phyloP scores from a whole-genome alignment of 2,329 filamentous ascomycete species.

The Mollisia scopiformis region DNA sequence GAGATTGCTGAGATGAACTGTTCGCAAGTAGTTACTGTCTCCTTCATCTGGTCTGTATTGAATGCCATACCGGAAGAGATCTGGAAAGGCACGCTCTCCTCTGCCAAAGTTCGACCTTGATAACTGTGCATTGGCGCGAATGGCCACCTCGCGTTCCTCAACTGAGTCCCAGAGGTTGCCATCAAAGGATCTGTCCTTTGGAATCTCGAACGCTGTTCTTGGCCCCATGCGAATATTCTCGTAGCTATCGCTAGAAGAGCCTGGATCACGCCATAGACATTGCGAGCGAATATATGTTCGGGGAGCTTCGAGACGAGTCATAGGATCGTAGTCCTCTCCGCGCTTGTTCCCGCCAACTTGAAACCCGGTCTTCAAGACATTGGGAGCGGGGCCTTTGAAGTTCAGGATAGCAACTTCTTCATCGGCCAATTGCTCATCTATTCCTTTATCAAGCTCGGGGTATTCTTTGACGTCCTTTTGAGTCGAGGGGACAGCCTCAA shows the following conservation, averaged over 20 bases:
- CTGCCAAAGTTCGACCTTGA: not conserved
- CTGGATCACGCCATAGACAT: not conserved
- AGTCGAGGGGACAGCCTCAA: not conserved
- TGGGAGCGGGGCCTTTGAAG: conserved; percentile 21
- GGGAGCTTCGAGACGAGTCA: not conserved
- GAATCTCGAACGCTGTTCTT: not conserved
- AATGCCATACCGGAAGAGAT: conserved; percentile 30
- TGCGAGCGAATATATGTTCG: not conserved
- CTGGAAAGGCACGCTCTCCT: conserved; percentile 13
- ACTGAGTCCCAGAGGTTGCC: conserved; percentile 11
- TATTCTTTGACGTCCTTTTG: not conserved
- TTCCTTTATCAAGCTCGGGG: not conserved
- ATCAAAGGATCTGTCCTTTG: not conserved
- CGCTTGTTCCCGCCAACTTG: conserved; percentile 11
- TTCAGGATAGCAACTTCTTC: conserved; percentile 12
- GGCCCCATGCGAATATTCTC: not conserved
- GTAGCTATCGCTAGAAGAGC: not conserved
- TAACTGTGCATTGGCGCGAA: conserved; percentile 11
- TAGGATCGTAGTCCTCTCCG: conserved; percentile 23
- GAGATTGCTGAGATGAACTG: conserved; percentile 28
- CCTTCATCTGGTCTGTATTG: conserved; percentile 20
- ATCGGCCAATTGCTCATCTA: conserved; percentile 19
- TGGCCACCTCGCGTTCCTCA: conserved; percentile 16
- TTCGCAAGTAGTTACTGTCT: conserved; percentile 25
- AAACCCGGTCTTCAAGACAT: conserved; percentile 28